These are phyloP conservation scores for Kwoniella shivajii DNA, from an alignment of 1,284 basidiomycete genomes.

Conservation along the genomic window DNA sequence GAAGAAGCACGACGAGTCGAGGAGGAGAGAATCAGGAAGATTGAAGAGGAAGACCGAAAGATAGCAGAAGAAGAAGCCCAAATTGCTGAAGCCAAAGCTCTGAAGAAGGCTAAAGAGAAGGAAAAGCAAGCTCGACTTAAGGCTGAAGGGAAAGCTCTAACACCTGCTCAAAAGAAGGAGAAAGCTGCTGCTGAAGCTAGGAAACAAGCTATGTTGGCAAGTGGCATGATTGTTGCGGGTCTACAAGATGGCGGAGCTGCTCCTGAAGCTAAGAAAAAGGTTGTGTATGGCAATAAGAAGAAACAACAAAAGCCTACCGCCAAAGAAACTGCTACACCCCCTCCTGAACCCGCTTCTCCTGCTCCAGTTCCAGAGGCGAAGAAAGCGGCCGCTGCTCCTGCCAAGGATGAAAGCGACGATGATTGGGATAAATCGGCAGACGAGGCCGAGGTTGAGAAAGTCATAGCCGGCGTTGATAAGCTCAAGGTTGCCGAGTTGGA, in stretches of 20 bases:
- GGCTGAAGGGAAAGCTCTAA: slow-evolving; percentile 87
- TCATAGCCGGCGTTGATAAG: slow-evolving; percentile 39
- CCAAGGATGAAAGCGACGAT: slow-evolving; percentile 55
- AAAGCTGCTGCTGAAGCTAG: slow-evolving; percentile 87
- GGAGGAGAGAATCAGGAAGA: slow-evolving; percentile 66
- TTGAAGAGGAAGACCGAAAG: slow-evolving; percentile 80
- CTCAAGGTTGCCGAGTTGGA: slow-evolving; percentile 46
- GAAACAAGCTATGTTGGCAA: slow-evolving; percentile 83
- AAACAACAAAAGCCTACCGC: slow-evolving; percentile 44
- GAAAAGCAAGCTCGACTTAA: slow-evolving; percentile 70
- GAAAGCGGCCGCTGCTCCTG: slow-evolving; percentile 44
- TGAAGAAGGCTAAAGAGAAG: slow-evolving; percentile 89
- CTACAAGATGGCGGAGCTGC: slow-evolving; percentile 61
- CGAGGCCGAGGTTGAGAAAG: slow-evolving; percentile 55
- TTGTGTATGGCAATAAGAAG: slow-evolving; percentile 80
- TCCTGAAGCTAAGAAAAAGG: slow-evolving; percentile 52
- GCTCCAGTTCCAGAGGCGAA: slow-evolving; percentile 14
- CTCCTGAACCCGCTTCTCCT: slow-evolving; percentile 17
- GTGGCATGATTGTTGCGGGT: slow-evolving; percentile 85
- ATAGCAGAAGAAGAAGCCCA: slow-evolving; percentile 73
- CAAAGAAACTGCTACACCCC: slow-evolving; percentile 14
- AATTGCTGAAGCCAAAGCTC: slow-evolving; percentile 80
- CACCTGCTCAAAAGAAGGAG: slow-evolving; percentile 96
- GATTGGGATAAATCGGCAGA: slow-evolving; percentile 88
- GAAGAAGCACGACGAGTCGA: slow-evolving; percentile 74